phyloP scores from a whole-genome alignment of 225 moss, liverwort and hornwort genomes.

The Polytrichum commune region DNA sequence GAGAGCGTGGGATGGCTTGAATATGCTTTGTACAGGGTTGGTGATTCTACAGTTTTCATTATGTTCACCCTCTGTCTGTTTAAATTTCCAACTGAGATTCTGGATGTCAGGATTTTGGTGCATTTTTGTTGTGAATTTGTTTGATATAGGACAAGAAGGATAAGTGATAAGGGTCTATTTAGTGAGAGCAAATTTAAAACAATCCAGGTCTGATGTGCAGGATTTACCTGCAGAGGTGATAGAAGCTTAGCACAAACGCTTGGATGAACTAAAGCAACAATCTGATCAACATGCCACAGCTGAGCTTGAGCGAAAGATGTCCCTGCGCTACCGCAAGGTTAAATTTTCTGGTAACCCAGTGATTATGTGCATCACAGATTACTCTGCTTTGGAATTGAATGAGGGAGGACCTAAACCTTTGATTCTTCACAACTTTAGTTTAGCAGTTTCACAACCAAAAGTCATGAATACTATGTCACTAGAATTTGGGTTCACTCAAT shows the following conservation, averaged over 20 bases:
- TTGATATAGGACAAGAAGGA: neutral
- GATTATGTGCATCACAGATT: neutral
- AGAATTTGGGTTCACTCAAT: neutral
- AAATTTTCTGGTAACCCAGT: conserved; percentile 81
- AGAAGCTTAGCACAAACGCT: conserved; percentile 87
- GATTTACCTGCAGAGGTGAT: conserved; percentile 84
- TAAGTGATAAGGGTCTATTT: neutral
- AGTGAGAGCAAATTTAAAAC: neutral
- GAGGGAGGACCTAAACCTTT: too few species aligned
- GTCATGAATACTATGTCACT: neutral
- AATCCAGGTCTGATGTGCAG: conserved; percentile 40
- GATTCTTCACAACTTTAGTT: neutral
- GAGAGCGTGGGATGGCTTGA: too few species aligned
- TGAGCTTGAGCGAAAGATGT: conserved; percentile 97
- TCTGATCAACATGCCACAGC: conserved; percentile 76
- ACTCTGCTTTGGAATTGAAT: neutral
- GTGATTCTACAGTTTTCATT: too few species aligned
- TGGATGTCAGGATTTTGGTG: too few species aligned
- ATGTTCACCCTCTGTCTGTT: too few species aligned
- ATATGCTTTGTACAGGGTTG: too few species aligned
- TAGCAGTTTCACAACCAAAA: neutral
- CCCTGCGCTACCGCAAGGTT: conserved; percentile 84
- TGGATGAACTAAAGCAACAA: conserved; percentile 89
- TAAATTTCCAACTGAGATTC: too few species aligned
- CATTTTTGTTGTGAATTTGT: neutral